Evolutionary conservation across 192 early-diverging fungal species (phyloP).

Genomic region (Piromyces finnis): DNA sequence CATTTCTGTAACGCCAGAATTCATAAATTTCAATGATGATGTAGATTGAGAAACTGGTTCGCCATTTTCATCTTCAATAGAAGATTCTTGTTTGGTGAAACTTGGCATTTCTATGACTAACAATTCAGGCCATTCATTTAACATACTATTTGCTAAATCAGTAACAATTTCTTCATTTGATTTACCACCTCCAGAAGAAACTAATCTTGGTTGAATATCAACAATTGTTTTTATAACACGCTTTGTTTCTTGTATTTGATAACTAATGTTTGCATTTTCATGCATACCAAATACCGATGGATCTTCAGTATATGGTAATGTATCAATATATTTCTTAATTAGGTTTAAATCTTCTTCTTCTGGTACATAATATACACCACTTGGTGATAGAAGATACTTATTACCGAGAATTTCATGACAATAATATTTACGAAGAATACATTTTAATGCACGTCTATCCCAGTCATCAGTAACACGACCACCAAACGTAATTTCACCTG

Average conservation of each 20-base stretch:
- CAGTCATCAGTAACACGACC: conserved; percentile 45
- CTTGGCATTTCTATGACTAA: conserved; percentile 17
- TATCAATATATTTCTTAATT: conserved; percentile 30
- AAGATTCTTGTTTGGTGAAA: not conserved
- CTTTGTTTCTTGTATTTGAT: conserved; percentile 33
- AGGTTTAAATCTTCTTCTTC: conserved; percentile 21
- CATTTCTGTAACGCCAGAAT: conserved; percentile 1
- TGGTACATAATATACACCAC: conserved; percentile 34
- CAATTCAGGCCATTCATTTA: conserved; percentile 22
- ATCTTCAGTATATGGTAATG: conserved; percentile 33
- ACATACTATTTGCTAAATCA: conserved; percentile 18
- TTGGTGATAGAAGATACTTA: conserved; percentile 23
- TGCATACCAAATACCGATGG: conserved; percentile 48
- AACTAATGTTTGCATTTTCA: conserved; percentile 48
- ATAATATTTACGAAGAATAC: conserved; percentile 30
- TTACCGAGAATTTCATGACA: conserved; percentile 24
- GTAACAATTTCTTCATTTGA: conserved; percentile 28
- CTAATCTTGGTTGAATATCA: conserved; percentile 36
- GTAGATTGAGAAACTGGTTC: not conserved
- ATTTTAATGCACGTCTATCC: conserved; percentile 30
- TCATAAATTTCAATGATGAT: not conserved
- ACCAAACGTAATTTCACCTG: conserved; percentile 43
- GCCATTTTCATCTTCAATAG: not conserved
- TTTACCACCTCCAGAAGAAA: conserved; percentile 11
- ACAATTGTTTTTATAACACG: conserved; percentile 27